Evolutionary conservation across 2,329 filamentous ascomycete genomes (phyloP).

Genomic region (Fusarium virguliforme): DNA sequence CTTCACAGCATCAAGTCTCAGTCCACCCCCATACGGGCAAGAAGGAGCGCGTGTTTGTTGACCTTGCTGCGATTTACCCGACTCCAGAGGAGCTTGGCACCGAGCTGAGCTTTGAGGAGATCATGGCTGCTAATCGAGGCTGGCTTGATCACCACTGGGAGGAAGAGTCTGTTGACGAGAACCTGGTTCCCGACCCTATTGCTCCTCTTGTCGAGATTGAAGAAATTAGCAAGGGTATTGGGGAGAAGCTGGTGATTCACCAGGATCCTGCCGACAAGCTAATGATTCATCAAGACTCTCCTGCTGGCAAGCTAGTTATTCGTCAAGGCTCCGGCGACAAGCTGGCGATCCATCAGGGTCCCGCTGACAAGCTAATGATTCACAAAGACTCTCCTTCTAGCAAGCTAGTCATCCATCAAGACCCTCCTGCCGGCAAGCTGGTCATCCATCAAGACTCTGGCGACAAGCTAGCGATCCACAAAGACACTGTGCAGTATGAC

Average conservation of each 20-base stretch:
- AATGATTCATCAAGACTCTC: constrained; percentile 43
- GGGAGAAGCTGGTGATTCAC: constrained; percentile 50
- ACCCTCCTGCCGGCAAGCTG: constrained; percentile 46
- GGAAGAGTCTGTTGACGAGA: constrained; percentile 59
- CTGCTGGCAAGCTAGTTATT: constrained; percentile 37
- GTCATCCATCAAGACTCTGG: constrained; percentile 43
- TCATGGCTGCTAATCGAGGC: constrained; percentile 84
- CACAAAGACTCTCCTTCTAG: constrained; percentile 42
- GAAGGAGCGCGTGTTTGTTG: constrained; percentile 88
- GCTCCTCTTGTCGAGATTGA: constrained; percentile 53
- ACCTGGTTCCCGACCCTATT: constrained; percentile 51
- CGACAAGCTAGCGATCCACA: constrained; percentile 49
- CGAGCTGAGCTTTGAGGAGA: constrained; percentile 92
- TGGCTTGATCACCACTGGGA: constrained; percentile 75
- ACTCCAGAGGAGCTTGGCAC: constrained; percentile 78
- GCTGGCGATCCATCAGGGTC: constrained; percentile 44
- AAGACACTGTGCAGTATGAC: constrained; percentile 63
- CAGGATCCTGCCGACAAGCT: constrained; percentile 49
- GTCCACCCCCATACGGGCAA: constrained; percentile 87
- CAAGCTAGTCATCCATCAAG: constrained; percentile 44
- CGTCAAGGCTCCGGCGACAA: constrained; percentile 51
- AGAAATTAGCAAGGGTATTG: constrained; percentile 50
- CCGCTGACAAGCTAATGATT: constrained; percentile 48
- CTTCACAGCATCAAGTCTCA: constrained; percentile 82
- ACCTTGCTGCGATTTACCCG: constrained; percentile 89